These are phyloP conservation scores for Dactylellina parvicollis DNA, from an alignment of 2,329 filamentous ascomycete genomes.

Conservation along the genomic window DNA sequence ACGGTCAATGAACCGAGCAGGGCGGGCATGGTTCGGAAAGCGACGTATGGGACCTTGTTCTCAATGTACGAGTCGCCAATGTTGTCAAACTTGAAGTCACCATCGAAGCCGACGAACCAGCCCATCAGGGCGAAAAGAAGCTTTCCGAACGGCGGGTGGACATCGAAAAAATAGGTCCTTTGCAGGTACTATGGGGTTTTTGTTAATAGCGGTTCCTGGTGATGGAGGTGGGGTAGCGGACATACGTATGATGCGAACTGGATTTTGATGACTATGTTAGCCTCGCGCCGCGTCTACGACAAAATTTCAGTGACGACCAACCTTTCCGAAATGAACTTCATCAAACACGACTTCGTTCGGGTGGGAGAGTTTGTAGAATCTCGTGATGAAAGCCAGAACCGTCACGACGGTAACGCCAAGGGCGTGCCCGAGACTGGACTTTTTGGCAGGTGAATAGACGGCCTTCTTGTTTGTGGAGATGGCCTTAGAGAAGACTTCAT, in stretches of 20 bases:
- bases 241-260: constrained; percentile 73
- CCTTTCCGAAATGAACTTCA: constrained; percentile 99
- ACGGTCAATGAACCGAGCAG: constrained; percentile 91
- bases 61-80: constrained; percentile 98
- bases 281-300: constrained; percentile 22
- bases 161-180: constrained; percentile 99
- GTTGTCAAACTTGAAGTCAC: constrained; percentile 97
- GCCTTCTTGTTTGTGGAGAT: constrained; percentile 33
- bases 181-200: constrained; percentile 78
- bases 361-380: constrained; percentile 96
- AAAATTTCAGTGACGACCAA: constrained; percentile 63
- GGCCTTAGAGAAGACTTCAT: constrained; percentile 38
- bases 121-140: constrained; percentile 96
- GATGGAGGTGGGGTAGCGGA: constrained; percentile 3
- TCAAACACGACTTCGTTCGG: constrained; percentile 98
- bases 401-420: constrained; percentile 81
- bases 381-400: constrained; percentile 82
- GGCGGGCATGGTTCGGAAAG: constrained; percentile 91
- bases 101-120: constrained; percentile 97
- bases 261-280: constrained; percentile 11
- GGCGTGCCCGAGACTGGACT: constrained; percentile 79
- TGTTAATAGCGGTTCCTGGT: not conserved
- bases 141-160: constrained; percentile 97
- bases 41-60: constrained; percentile 97
- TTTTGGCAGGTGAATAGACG: not conserved